Evolutionary conservation across 1,284 basidiomycete species (phyloP).

Genomic region (Cryptococcus floricola): DNA sequence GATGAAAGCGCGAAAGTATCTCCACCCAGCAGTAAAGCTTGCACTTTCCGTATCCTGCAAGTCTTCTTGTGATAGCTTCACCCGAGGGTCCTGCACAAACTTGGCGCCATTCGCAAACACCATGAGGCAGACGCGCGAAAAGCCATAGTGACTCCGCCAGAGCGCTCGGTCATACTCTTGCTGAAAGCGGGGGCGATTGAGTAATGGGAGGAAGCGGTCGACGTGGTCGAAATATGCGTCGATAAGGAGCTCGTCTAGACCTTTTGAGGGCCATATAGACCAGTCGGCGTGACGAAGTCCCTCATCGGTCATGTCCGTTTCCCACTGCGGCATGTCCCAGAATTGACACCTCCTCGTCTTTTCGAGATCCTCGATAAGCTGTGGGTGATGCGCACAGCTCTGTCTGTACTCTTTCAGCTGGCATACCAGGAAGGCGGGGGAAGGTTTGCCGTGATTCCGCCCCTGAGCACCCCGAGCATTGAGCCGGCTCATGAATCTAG

Average conservation of each 20-base stretch:
- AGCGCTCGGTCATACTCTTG: slow-evolving; percentile 57
- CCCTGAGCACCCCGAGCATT: slow-evolving; percentile 45
- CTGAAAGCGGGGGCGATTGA: slow-evolving; percentile 74
- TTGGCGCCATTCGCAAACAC: slow-evolving; percentile 71
- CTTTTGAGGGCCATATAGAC: slow-evolving; percentile 48
- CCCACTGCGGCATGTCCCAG: slow-evolving; percentile 49
- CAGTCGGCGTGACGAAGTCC: slow-evolving; percentile 35
- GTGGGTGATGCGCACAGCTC: neutral
- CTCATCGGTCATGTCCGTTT: slow-evolving; percentile 41
- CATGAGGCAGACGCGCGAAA: slow-evolving; percentile 66
- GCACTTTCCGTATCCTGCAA: slow-evolving; percentile 24
- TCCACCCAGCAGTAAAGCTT: slow-evolving; percentile 65
- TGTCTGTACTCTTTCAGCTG: slow-evolving; percentile 62
- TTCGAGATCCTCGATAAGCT: slow-evolving; percentile 31
- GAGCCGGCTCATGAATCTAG: slow-evolving; percentile 31
- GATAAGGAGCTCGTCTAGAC: slow-evolving; percentile 61
- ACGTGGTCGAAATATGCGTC: slow-evolving; percentile 64
- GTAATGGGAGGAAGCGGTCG: slow-evolving; percentile 63
- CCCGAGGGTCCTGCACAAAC: slow-evolving; percentile 52
- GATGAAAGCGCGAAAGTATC: slow-evolving; percentile 64
- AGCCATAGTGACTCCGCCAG: slow-evolving; percentile 59
- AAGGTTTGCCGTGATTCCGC: slow-evolving; percentile 69
- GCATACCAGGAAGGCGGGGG: slow-evolving; percentile 62
- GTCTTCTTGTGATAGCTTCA: too few species aligned
- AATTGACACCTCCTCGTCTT: slow-evolving; percentile 36